Evolutionary conservation across 2,329 filamentous ascomycete genomes (phyloP).

Genomic region (Hypomyces rosellus): DNA sequence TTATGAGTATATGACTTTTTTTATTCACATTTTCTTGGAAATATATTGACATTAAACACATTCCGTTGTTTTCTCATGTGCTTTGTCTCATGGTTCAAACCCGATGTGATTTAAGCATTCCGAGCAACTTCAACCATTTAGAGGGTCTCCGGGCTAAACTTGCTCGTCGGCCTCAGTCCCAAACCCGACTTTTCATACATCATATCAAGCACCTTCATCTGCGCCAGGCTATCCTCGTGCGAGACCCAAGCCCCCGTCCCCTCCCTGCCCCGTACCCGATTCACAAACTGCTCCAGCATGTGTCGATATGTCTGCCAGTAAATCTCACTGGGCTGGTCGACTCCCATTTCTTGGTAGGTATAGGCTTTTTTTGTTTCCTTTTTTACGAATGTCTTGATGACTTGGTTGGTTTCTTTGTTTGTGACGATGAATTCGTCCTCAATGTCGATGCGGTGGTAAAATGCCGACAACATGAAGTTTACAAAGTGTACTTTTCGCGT

Average conservation of each 20-base stretch:
- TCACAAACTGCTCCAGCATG: constrained; percentile 44
- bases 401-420: background rate
- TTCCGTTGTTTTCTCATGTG: too few species aligned
- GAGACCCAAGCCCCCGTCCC: constrained; percentile 32
- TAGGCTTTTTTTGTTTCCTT: constrained; percentile 28
- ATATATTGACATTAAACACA: too few species aligned
- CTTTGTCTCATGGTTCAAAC: too few species aligned
- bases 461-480: background rate
- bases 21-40: too few species aligned
- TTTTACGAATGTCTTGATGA: constrained; percentile 13
- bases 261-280: constrained; percentile 30
- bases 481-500: background rate
- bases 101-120: too few species aligned
- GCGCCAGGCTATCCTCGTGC: constrained; percentile 35
- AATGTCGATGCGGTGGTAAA: constrained; percentile 31
- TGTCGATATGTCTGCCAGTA: constrained; percentile 40
- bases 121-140: too few species aligned
- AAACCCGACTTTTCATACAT: constrained; percentile 34
- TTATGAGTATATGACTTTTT: too few species aligned
- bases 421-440: constrained; percentile 19
- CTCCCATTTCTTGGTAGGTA: constrained; percentile 26
- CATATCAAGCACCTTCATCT: constrained; percentile 42
- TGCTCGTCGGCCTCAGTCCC: constrained; percentile 11
- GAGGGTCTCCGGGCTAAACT: background rate
- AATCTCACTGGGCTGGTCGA: constrained; percentile 24